A percentile compares a stretch with the other conserved stretches of the same genome.
Conservation (phyloP, 1,284 basidiomycete genomes). For the Rhodotorula glutinis region DNA sequence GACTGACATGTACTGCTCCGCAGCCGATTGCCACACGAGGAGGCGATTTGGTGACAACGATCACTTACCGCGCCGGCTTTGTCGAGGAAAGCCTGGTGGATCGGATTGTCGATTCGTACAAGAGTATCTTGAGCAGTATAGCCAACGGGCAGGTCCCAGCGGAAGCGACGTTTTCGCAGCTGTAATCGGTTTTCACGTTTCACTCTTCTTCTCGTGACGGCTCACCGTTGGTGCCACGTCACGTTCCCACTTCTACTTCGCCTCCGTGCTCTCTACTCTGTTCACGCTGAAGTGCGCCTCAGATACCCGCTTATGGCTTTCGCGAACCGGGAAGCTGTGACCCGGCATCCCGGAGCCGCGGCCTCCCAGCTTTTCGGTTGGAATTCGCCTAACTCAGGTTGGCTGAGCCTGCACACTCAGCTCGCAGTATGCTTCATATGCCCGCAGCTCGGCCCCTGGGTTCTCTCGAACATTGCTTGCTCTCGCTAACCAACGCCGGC, state of each 20-base stretch:
- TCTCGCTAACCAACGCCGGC: too few relatives aligned
- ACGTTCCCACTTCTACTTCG: too few relatives aligned
- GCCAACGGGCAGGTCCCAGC: background rate
- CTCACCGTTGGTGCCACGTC: too few relatives aligned
- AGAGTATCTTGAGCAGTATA: background rate
- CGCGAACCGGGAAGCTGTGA: too few relatives aligned
- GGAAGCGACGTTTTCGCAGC: background rate
- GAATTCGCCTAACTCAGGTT: too few relatives aligned
- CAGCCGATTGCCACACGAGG: constrained; percentile 17
- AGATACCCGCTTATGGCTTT: too few relatives aligned
- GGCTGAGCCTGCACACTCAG: too few relatives aligned
- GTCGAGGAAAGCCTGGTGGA: constrained; percentile 1
- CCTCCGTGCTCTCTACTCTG: too few relatives aligned
- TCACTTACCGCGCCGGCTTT: constrained; percentile 8
- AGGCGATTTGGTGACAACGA: constrained; percentile 10
- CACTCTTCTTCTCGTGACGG: background rate
- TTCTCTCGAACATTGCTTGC: background rate
- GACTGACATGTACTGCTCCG: background rate
- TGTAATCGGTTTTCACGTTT: background rate
- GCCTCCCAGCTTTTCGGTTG: too few relatives aligned
- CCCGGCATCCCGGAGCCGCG: too few relatives aligned
- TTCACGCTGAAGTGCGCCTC: too few relatives aligned
- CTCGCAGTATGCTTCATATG: too few relatives aligned
- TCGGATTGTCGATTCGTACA: constrained; percentile 1
- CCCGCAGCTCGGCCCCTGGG: background rate